Conservation (phyloP, 345 rosid species). For the Citrus sinensis region DNA sequence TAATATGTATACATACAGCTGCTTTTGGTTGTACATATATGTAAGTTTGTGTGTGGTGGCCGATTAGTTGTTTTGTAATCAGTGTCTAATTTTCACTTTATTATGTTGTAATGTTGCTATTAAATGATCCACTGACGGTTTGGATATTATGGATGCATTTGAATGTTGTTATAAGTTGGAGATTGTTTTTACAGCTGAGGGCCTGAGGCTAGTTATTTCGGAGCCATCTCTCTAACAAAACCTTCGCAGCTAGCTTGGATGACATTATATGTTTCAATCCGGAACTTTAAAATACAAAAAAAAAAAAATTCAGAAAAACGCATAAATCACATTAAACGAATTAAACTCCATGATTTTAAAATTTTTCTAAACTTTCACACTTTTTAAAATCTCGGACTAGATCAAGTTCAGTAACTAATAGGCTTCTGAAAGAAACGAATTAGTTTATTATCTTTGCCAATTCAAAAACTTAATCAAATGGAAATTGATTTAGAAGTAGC, state of each 20-base stretch:
- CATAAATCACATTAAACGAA: no score
- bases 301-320: no score
- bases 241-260: neutral
- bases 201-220: no score
- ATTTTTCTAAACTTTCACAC: accelerated
- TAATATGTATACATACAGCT: neutral
- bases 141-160: neutral
- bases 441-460: neutral
- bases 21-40: neutral
- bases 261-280: no score
- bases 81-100: neutral
- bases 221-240: neutral
- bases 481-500: neutral
- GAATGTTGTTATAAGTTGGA: neutral
- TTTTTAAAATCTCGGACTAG: accelerated
- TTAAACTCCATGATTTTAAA: no score
- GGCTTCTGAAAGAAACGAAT: neutral
- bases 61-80: neutral
- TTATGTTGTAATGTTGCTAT: neutral
- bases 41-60: neutral
- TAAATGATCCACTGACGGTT: neutral
- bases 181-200: neutral
- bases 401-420: neutral
- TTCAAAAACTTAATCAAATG: neutral
- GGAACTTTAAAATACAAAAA: no score